These are phyloP conservation scores for Didymella pinodella DNA, from an alignment of 2,329 filamentous ascomycete species.

Conservation along the genomic window DNA sequence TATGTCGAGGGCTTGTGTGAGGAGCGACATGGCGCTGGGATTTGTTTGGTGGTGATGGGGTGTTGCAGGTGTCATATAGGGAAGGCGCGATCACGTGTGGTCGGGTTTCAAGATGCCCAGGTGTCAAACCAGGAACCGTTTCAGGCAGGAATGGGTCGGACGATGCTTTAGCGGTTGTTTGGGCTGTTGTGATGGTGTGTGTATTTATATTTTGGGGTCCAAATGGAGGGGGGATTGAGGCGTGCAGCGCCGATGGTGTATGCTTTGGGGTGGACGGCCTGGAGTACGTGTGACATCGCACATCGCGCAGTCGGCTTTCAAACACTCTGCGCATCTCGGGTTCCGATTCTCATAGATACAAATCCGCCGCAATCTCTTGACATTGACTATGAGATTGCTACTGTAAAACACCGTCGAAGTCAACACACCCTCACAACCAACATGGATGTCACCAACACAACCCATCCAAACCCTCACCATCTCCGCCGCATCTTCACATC, in stretches of 20 bases:
- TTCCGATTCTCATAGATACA: conserved; percentile 11
- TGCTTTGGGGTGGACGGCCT: conserved; percentile 6
- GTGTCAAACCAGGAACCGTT: conserved; percentile 37
- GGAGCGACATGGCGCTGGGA: conserved; percentile 41
- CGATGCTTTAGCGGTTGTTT: conserved; percentile 27
- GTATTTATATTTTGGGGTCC: not conserved
- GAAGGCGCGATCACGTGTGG: conserved; percentile 34
- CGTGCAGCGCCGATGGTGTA: not conserved
- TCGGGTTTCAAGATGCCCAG: conserved; percentile 32
- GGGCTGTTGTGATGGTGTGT: conserved; percentile 1
- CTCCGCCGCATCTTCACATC: conserved; percentile 43
- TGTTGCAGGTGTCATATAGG: conserved; percentile 33
- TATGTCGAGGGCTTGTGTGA: conserved; percentile 49
- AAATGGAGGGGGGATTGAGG: not conserved
- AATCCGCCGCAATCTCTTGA: not conserved
- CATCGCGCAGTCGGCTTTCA: conserved; percentile 5
- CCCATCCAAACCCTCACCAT: conserved; percentile 40
- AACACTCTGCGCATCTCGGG: conserved; percentile 16
- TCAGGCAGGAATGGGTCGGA: conserved; percentile 35
- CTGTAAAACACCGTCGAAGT: not conserved
- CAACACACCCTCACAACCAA: not conserved
- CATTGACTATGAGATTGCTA: too few species aligned
- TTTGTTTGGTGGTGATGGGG: conserved; percentile 22
- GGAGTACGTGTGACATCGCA: conserved; percentile 20
- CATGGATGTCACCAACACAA: conserved; percentile 21